phyloP scores from a whole-genome alignment of 2,329 filamentous ascomycete genomes.

The Aspergillus oerlinghausenensis region DNA sequence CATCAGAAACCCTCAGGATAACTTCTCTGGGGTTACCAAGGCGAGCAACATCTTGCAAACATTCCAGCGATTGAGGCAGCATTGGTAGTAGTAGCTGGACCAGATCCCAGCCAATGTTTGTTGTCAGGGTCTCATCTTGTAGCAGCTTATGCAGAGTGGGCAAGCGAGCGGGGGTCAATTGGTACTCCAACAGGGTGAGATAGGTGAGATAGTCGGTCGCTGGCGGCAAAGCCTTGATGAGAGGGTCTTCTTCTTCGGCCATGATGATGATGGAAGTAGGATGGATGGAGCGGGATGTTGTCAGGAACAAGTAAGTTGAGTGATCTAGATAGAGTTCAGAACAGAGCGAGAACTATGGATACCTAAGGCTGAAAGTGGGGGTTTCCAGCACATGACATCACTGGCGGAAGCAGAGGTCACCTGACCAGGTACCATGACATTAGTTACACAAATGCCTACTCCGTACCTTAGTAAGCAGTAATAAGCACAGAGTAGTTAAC shows the following conservation, averaged over 20 bases:
- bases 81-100: slow-evolving; percentile 59
- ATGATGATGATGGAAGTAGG: slow-evolving; percentile 11
- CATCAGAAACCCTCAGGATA: slow-evolving; percentile 59
- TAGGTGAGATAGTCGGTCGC: slow-evolving; percentile 63
- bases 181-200: slow-evolving; percentile 61
- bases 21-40: slow-evolving; percentile 62
- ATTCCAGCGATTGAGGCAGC: slow-evolving; percentile 54
- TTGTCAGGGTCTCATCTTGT: slow-evolving; percentile 57
- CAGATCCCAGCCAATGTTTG: slow-evolving; percentile 64
- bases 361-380: not conserved
- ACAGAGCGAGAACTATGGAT: no score
- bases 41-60: slow-evolving; percentile 57
- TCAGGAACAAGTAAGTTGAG: not conserved
- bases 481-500: not conserved
- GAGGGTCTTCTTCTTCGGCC: slow-evolving; percentile 41
- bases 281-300: not conserved
- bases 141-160: slow-evolving; percentile 55
- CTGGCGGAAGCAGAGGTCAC: not conserved
- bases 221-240: slow-evolving; percentile 57
- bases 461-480: not conserved
- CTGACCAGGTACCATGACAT: not conserved
- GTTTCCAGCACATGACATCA: not conserved
- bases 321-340: not conserved
- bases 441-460: not conserved
- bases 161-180: slow-evolving; percentile 55